A percentile compares a stretch with the other conserved stretches of the same genome.
These are phyloP conservation scores for Sherardia arvensis DNA, from an alignment of 257 asterid genomes.

Conservation along the genomic window DNA sequence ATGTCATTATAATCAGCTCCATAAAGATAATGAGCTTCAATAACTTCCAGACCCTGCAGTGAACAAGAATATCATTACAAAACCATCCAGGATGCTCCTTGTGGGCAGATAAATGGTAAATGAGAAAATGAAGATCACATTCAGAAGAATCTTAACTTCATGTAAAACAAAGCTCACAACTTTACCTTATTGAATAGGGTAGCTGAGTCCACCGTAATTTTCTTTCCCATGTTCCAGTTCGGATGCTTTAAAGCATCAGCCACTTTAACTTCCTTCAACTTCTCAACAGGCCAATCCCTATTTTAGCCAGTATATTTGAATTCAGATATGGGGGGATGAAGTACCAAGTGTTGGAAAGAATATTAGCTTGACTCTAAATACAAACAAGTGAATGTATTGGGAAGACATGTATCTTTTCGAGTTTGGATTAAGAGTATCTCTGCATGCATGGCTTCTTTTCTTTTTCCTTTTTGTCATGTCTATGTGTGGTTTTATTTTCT, in stretches of 20 bases:
- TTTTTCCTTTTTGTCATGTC: background rate
- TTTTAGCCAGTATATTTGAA: slow-evolving; percentile 1
- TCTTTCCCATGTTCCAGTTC: slow-evolving; percentile 98
- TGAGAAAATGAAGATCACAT: background rate
- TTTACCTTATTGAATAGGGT: slow-evolving; percentile 93
- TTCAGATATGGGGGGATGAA: background rate
- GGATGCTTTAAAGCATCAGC: slow-evolving; percentile 99
- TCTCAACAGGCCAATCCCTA: slow-evolving; percentile 94
- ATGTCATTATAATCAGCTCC: slow-evolving; percentile 91
- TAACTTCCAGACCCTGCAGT: slow-evolving; percentile 88
- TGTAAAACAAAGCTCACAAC: slow-evolving; percentile 3
- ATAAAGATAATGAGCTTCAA: slow-evolving; percentile 93
- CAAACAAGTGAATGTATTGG: background rate
- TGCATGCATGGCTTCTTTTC: background rate
- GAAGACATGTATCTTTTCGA: background rate
- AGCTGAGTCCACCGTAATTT: slow-evolving; percentile 97
- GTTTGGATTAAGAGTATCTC: background rate
- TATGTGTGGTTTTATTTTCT: background rate
- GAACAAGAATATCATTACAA: background rate
- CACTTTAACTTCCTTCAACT: slow-evolving; percentile 86
- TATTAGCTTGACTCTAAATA: no score
- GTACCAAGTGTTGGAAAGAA: background rate
- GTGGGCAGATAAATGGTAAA: background rate
- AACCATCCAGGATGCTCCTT: background rate
- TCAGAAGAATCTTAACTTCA: background rate